Conservation (phyloP, 805 yeast genomes). For the Blastobotrys attinorum region DNA sequence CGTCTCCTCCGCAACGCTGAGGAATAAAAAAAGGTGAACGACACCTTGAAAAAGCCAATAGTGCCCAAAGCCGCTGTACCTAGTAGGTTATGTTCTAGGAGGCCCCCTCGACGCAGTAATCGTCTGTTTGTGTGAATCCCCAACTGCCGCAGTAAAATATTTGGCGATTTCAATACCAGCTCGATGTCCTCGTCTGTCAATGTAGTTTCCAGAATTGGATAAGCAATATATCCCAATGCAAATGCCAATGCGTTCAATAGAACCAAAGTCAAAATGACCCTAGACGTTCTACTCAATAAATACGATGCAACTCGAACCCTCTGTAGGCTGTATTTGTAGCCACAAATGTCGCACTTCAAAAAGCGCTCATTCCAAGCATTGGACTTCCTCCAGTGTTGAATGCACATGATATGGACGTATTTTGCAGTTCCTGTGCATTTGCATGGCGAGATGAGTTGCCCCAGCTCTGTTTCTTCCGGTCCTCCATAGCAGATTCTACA, state of each 20-base stretch:
- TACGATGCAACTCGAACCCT: not conserved
- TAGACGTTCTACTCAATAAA: not conserved
- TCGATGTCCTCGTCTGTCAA: constrained; percentile 5
- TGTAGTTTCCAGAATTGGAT: constrained; percentile 2
- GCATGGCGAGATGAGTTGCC: constrained; percentile 5
- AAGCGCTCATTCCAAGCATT: not conserved
- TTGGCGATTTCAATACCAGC: not conserved
- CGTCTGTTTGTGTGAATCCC: not conserved
- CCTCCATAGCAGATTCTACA: constrained; percentile 3
- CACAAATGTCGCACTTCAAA: constrained; percentile 3
- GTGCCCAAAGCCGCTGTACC: constrained; percentile 3
- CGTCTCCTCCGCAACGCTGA: not conserved
- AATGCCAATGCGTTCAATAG: not conserved
- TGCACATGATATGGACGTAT: constrained; percentile 5
- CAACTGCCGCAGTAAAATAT: not conserved
- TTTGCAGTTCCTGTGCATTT: constrained; percentile 4
- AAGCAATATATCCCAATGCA: constrained; percentile 1
- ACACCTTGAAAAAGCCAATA: constrained; percentile 1
- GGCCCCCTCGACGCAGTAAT: not conserved
- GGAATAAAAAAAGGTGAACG: constrained; percentile 1
- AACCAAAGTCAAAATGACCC: not conserved
- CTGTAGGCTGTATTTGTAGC: constrained; percentile 1
- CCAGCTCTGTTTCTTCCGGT: not conserved
- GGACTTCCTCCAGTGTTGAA: constrained; percentile 2
- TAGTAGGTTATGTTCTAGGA: constrained; percentile 2